Base-by-base conservation (phyloP, 352 stramenopile species). In the Globisporangium cederbergense region DNA sequence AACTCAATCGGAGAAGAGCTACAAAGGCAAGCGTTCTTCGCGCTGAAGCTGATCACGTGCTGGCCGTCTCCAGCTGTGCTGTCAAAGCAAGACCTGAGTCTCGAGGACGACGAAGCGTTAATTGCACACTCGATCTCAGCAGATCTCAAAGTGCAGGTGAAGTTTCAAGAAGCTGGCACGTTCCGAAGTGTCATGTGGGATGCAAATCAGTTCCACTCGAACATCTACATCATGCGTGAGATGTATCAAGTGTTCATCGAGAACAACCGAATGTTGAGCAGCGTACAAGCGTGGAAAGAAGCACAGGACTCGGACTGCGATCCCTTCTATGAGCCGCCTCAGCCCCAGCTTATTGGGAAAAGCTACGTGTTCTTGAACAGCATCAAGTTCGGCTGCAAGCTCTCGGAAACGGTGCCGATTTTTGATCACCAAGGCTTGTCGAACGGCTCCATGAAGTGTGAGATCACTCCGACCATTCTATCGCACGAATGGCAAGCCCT, bases 231-330 rank as follows among this genome's bases (percentile, higher is more conserved):
- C 13, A 97, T 97, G 89, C 79, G 88, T 13, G 87, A 96, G 62
- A 90, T 96, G 73, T 97, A 97, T 57, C 85, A 95, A 59, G 76
- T 85, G 8, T 94, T 93, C 47, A 90, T 95, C 49, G 78, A 89
- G 56, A 80, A 86, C 58, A 90, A 79, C 22, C 81, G 88, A 8
- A 65, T 77, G 7, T 30, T 85, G 20, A 30, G 63, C 1, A 74
- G 74, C 43, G 59, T 72, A 16, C 63, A 72, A n/a, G 64, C 58
- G 4, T 80, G 74, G 76, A 72, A 71, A 64, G 62, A 60, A 10
- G 70, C 56, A 0, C 77, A 79, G 25, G 71, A 79, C 0, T 59
- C 68, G 6, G 71, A 83, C 3, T 73, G 65, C 16, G 84, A 97
- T 57, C 89, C 89, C 10, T 97, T 97, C 50, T 91, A 88, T 58